Percentiles rank a stretch among this genome's conserved stretches.
phyloP scores from a whole-genome alignment of 2,329 filamentous ascomycete species.

The Trichophyton schoenleinii region DNA sequence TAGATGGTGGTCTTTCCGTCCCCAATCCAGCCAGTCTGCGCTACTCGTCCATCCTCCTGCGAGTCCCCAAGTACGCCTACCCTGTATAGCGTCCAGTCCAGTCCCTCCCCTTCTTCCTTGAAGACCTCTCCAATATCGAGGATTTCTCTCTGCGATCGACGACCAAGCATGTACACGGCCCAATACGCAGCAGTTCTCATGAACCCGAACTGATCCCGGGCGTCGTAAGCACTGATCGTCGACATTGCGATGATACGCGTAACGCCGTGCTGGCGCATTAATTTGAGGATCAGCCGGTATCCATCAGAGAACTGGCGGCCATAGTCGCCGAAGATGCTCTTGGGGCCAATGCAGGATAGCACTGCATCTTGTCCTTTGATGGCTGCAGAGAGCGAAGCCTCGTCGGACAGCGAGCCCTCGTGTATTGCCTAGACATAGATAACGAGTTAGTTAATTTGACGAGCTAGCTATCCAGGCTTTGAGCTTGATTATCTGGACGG shows the following conservation, averaged over 20 bases:
- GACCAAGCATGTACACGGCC: conserved; percentile 7
- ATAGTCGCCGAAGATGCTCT: conserved; percentile 2
- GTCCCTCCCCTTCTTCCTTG: conserved; percentile 9
- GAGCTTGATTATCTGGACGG: too few species aligned
- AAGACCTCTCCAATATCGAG: conserved; percentile 11
- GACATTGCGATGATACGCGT: conserved; percentile 25
- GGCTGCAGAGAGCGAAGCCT: conserved; percentile 10
- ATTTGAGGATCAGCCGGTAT: conserved; percentile 15
- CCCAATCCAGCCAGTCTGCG: conserved; percentile 13
- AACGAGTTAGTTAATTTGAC: background rate
- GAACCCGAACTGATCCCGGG: conserved; percentile 18
- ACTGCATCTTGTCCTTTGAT: conserved; percentile 15
- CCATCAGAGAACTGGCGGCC: conserved; percentile 3
- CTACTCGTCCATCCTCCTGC: conserved; percentile 7
- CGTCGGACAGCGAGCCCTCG: conserved; percentile 9
- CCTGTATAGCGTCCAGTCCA: conserved; percentile 13
- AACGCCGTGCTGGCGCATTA: conserved; percentile 22
- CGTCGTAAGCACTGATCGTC: conserved; percentile 20
- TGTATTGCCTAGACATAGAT: conserved; percentile 6
- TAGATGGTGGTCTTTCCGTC: conserved; percentile 9
- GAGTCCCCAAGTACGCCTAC: conserved; percentile 10
- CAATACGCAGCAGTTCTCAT: conserved; percentile 11
- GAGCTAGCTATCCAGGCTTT: background rate
- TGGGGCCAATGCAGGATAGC: conserved; percentile 14
- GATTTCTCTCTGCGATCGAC: conserved; percentile 9